These are phyloP conservation scores for Alternaria triticimaculans DNA, from an alignment of 2,329 filamentous ascomycete species.

Conservation along the genomic window DNA sequence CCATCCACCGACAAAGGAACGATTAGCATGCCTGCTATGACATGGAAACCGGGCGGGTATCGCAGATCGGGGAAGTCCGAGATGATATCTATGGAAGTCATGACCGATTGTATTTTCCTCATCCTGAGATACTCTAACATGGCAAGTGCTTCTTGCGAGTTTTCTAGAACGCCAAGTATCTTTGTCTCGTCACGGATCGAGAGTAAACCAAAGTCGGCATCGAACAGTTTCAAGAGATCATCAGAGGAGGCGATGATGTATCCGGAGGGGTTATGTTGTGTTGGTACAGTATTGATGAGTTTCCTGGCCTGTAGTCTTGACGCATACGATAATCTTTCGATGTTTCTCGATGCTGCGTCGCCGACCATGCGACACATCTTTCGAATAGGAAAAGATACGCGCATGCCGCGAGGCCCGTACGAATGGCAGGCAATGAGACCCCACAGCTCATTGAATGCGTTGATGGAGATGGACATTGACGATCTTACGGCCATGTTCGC, in stretches of 20 bases:
- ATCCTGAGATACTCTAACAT: slow-evolving; percentile 85
- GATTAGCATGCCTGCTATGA: slow-evolving; percentile 79
- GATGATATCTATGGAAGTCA: slow-evolving; percentile 77
- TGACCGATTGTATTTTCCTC: slow-evolving; percentile 74
- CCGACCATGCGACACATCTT: slow-evolving; percentile 92
- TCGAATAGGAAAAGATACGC: slow-evolving; percentile 88
- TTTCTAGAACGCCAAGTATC: slow-evolving; percentile 74
- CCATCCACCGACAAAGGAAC: slow-evolving; percentile 80
- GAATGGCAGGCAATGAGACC: slow-evolving; percentile 86
- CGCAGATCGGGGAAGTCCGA: slow-evolving; percentile 81
- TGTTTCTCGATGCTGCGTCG: slow-evolving; percentile 84
- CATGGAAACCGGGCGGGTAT: slow-evolving; percentile 79
- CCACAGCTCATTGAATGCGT: slow-evolving; percentile 85
- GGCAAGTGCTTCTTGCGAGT: slow-evolving; percentile 82
- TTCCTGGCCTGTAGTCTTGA: slow-evolving; percentile 85
- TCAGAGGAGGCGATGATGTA: slow-evolving; percentile 92
- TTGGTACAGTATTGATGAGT: slow-evolving; percentile 83
- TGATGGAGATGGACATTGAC: slow-evolving; percentile 94
- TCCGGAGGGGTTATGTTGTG: slow-evolving; percentile 80
- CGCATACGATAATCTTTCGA: slow-evolving; percentile 85
- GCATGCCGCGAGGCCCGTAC: slow-evolving; percentile 79
- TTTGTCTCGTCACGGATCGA: slow-evolving; percentile 91
- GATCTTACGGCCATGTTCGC: slow-evolving; percentile 89
- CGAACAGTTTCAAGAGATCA: slow-evolving; percentile 81
- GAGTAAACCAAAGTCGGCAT: slow-evolving; percentile 84